Conservation (phyloP, 2,329 filamentous ascomycete species). For the Nothomitra cinnamomea region DNA sequence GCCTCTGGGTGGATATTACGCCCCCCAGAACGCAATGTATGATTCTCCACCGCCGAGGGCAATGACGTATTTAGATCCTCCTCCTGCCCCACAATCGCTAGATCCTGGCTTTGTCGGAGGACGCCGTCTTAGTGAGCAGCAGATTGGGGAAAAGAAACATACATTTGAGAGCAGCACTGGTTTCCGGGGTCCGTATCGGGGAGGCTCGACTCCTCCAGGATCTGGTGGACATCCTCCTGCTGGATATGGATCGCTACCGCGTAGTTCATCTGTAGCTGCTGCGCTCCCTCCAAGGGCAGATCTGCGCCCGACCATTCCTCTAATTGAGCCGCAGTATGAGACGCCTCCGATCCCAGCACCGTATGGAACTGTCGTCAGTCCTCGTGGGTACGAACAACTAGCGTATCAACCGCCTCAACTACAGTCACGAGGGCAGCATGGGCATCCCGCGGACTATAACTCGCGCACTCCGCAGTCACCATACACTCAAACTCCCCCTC, state of each 20-base stretch:
- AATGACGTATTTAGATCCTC: neutral
- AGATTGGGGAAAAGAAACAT: neutral
- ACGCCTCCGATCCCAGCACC: conserved; percentile 18
- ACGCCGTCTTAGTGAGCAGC: conserved; percentile 4
- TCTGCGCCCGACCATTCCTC: neutral
- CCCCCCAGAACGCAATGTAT: neutral
- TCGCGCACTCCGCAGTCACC: too few species aligned
- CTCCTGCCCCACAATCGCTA: neutral
- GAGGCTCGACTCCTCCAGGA: neutral
- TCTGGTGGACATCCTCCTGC: neutral
- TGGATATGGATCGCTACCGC: too few species aligned
- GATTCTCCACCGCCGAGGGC: neutral
- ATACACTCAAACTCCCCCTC: too few species aligned
- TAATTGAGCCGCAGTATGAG: conserved; percentile 12
- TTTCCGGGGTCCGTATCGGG: conserved; percentile 3
- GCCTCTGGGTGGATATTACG: conserved; percentile 1
- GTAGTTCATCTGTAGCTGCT: too few species aligned
- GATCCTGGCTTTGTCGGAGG: conserved; percentile 3
- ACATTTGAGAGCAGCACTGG: neutral
- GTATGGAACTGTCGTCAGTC: conserved; percentile 8
- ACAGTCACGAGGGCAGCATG: too few species aligned
- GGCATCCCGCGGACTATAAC: too few species aligned
- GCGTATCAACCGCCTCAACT: neutral
- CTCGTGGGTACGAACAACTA: neutral
- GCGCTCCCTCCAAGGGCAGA: neutral